A percentile compares a stretch with the other conserved stretches of the same genome.
phyloP scores from a whole-genome alignment of 345 rosid genomes.

The Populus davidiana region DNA sequence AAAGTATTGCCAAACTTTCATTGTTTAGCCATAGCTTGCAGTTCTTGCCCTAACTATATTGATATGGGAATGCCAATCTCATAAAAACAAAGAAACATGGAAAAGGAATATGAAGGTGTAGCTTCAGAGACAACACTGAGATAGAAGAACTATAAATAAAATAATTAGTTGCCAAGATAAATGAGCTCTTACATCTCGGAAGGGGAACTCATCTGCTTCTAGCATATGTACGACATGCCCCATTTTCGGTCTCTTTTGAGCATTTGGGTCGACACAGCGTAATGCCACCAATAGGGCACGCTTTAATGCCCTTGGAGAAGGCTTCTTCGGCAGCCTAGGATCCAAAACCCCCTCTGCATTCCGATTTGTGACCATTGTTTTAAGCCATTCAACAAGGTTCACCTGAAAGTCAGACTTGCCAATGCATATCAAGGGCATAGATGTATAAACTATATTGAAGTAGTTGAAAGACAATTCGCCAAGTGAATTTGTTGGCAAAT shows the following conservation, averaged over 20 bases:
- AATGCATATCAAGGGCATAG: constrained; percentile 3
- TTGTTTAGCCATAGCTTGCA: background rate
- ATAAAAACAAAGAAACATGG: background rate
- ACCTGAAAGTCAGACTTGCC: constrained; percentile 44
- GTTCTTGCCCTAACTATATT: background rate
- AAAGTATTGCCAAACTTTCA: background rate
- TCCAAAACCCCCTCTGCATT: constrained; percentile 84
- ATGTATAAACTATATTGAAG: background rate
- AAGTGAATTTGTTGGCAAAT: background rate
- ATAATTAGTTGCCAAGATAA: background rate
- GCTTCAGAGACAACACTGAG: background rate
- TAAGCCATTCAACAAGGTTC: constrained; percentile 92
- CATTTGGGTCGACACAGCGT: constrained; percentile 92
- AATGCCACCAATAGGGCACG: constrained; percentile 87
- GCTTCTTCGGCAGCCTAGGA: constrained; percentile 71
- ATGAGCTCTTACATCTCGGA: constrained; percentile 55
- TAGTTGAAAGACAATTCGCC: constrained; percentile 4
- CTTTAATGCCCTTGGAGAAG: constrained; percentile 75
- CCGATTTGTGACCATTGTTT: constrained; percentile 77
- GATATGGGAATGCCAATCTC: background rate
- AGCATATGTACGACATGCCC: constrained; percentile 97
- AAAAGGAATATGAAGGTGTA: constrained; percentile 2
- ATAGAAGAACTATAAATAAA: background rate
- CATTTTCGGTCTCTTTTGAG: constrained; percentile 93
- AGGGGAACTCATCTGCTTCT: constrained; percentile 86